Evolutionary conservation across 331 rosid genomes (phyloP), one percentile per base, ranked within the genome.

Genomic region (Prunus yedoensis): DNA sequence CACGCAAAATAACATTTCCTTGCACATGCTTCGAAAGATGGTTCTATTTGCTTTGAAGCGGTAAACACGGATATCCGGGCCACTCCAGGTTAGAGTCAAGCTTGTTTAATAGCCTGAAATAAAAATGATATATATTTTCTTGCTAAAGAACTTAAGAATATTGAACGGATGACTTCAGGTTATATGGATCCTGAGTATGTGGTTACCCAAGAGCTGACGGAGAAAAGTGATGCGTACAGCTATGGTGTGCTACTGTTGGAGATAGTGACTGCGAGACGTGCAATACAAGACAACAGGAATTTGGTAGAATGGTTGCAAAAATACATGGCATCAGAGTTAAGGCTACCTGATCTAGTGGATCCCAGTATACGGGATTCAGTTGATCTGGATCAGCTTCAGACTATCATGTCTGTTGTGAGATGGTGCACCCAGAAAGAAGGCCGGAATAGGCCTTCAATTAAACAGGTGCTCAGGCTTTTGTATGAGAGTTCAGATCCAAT

Each of bases 351-450:
- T 83, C 78, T 95, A 70, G 91, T 95, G 62, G 97, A 95, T 81
- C 90, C 96, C 38, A 81, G 78, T 59, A 87, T 92, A 79, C 86
- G 81, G 79, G 89, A 86, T 68, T 87, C 89, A 67, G 88, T 85
- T 71, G 93, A 92, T 84, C 74, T 88, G 79, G 97, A 92, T 73
- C 98, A 92, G 82, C 97, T 95, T 67, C 96, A 87, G 68, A 87
- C 92, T 3, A 81, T 91, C 10, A 78, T 89, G 28, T 87, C 96
- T 10, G 85, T 95, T 15, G 89, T 90, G 79, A 89, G 79, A 78
- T 91, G 99, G 98, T 95, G 99, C 88, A 92, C 98, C 15, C 96
- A 91, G 76, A 89, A 85, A 85, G 98, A 91, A 84, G 91, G 98
- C 79, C 82, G 89, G 57, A 78, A 81, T 30, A 89, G 99, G 81